Evolutionary conservation across 2,329 filamentous ascomycete species (phyloP).

Genomic region (Diaporthe vexans): DNA sequence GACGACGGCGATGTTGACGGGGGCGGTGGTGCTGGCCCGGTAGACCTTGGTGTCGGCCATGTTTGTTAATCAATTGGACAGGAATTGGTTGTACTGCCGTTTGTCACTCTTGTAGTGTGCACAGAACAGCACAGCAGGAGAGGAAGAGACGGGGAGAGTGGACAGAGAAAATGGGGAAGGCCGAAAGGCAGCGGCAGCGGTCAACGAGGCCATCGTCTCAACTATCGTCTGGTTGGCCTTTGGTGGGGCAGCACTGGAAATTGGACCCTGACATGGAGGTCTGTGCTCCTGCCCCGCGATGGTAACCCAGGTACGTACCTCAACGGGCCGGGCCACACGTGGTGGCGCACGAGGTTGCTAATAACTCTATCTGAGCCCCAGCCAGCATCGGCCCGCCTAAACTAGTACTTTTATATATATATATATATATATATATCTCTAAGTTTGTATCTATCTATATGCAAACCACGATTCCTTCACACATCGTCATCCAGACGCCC

Average conservation of each 20-base stretch:
- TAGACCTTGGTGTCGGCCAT: conserved; percentile 75
- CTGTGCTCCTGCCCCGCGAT: neutral
- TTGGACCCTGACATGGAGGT: conserved; percentile 31
- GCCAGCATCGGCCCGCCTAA: too few species aligned
- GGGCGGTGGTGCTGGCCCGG: conserved; percentile 94
- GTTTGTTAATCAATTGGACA: conserved; percentile 1
- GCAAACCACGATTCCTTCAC: too few species aligned
- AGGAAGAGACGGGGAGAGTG: neutral
- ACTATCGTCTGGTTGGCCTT: neutral
- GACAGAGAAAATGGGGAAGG: neutral
- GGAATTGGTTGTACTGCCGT: neutral
- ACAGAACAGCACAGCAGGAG: neutral
- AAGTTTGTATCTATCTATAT: too few species aligned
- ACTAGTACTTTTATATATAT: too few species aligned
- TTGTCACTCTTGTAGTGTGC: neutral
- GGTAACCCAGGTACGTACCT: neutral
- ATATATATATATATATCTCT: too few species aligned
- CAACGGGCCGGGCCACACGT: too few species aligned
- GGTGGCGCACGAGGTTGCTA: too few species aligned
- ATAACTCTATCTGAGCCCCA: too few species aligned
- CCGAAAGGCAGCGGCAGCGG: neutral
- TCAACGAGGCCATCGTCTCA: neutral
- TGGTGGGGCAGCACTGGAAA: conserved; percentile 32
- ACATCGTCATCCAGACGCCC: too few species aligned
- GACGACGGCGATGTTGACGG: conserved; percentile 98